Evolutionary conservation across 306 rosid genomes (phyloP), one percentile per base, ranked within the genome.

Genomic region (Rosa lucieae): DNA sequence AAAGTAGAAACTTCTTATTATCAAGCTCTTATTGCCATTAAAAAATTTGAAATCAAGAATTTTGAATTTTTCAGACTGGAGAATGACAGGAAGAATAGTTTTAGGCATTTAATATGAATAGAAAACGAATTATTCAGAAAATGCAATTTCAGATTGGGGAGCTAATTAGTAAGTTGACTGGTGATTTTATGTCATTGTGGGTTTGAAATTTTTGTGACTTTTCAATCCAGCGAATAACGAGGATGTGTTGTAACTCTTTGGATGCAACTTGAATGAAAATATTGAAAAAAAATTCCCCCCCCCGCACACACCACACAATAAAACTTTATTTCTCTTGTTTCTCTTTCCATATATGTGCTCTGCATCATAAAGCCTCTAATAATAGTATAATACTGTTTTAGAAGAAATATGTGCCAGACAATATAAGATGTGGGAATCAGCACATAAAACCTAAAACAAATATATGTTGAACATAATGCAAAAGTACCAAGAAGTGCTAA

Each of bases 401-500:
- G 35, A 65, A 35, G 69, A 32, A 32, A 8, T 5, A 52, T 17
- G 29, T 37, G 71, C 76, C 29, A 49, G 40, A 72, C 46, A 49
- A 44, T 40, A 43, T 14, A 0, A 17, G 18, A 18, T 12, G 8
- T 20, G 48, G 72, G 48, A 58, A 42, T 23, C 9, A 26, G 13
- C 59, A 63, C 18, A 76, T 46, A 8, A 26, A 61, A 42, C 26
- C 59, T 55, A 29, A 40, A 42, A 17, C 18, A 76, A 18, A 40
- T 13, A 77, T 67, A 67, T 40, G 53, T 10, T 44, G 52, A 18
- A 75, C 66, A 21, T 10, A 46, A 68, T 40, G 13, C 70, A 32
- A 69, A 55, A 46, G 49, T 15, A 53, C 17, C n/a, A 77, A 46
- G 72, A 35, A 80, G 73, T 70, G 56, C 76, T 78, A 44, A 49